Conservation (phyloP, 2,329 filamentous ascomycete genomes). For the Cryphonectria carpinicola region DNA sequence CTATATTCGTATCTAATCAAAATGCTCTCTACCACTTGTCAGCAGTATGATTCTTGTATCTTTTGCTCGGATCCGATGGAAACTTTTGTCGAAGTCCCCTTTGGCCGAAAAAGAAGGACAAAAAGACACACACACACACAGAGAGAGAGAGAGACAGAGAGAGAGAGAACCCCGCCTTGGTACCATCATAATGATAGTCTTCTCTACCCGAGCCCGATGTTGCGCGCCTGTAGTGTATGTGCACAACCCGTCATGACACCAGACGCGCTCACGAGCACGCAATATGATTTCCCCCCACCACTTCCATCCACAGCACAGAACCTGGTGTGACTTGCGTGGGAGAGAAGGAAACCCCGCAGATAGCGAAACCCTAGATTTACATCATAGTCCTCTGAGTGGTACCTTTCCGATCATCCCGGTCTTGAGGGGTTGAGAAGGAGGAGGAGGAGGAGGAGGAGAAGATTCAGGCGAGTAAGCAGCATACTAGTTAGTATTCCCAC, state of each 20-base stretch:
- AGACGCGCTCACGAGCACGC: slow-evolving; percentile 27
- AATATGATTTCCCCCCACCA: slow-evolving; percentile 19
- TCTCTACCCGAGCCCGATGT: too few relatives aligned
- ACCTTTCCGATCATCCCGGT: slow-evolving; percentile 1
- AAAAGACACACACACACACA: too few relatives aligned
- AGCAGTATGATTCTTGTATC: not conserved
- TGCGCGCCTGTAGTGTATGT: not conserved
- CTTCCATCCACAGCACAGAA: not conserved
- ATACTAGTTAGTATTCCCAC: not conserved
- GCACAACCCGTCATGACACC: slow-evolving; percentile 21
- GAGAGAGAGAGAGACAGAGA: not conserved
- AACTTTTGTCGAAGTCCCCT: not conserved
- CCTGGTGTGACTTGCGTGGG: not conserved
- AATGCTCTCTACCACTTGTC: not conserved
- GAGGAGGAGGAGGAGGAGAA: too few relatives aligned
- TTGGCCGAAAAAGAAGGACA: too few relatives aligned
- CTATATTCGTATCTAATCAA: not conserved
- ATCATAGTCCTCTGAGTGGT: too few relatives aligned
- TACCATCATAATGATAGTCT: not conserved
- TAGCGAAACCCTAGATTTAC: slow-evolving; percentile 10
- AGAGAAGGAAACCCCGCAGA: slow-evolving; percentile 24
- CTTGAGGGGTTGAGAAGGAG: not conserved
- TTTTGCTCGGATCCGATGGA: not conserved
- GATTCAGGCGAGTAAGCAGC: not conserved
- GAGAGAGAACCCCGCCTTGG: not conserved